Evolutionary conservation across 2,329 filamentous ascomycete genomes (phyloP).

Genomic region (Aspergillus chevalieri): DNA sequence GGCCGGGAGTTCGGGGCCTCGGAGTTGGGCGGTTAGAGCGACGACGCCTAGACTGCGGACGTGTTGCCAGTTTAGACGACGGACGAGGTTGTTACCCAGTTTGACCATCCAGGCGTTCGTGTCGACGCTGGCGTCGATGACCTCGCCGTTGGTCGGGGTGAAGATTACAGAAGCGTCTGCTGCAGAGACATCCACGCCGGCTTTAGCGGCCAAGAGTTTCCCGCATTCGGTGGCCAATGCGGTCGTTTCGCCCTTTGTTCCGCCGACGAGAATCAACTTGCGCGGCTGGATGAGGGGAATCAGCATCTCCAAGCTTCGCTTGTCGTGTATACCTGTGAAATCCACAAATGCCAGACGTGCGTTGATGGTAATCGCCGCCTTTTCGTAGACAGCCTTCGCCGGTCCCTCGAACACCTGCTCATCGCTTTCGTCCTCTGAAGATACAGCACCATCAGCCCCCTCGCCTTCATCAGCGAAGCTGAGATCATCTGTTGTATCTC

Average conservation of each 20-base stretch:
- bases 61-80: constrained; percentile 88
- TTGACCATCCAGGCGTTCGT: constrained; percentile 97
- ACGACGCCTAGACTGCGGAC: constrained; percentile 85
- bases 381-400: constrained; percentile 64
- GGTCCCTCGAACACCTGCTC: constrained; percentile 56
- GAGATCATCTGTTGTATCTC: constrained; percentile 43
- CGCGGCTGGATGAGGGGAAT: constrained; percentile 89
- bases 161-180: constrained; percentile 65
- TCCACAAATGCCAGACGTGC: constrained; percentile 82
- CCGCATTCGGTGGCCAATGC: constrained; percentile 74
- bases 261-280: constrained; percentile 88
- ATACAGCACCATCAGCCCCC: constrained; percentile 53
- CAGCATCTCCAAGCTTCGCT: constrained; percentile 87
- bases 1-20: constrained; percentile 39
- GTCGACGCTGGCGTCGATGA: constrained; percentile 87
- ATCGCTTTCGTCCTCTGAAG: constrained; percentile 49
- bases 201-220: constrained; percentile 51
- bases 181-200: constrained; percentile 33
- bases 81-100: constrained; percentile 75
- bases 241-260: constrained; percentile 69
- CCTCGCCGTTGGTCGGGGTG: constrained; percentile 66
- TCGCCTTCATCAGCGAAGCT: constrained; percentile 48
- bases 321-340: constrained; percentile 87
- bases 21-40: constrained; percentile 73
- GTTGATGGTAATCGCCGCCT: constrained; percentile 60